phyloP scores from a whole-genome alignment of 495 filamentous ascomycete species.

The Xanthoparmelia taractica region DNA sequence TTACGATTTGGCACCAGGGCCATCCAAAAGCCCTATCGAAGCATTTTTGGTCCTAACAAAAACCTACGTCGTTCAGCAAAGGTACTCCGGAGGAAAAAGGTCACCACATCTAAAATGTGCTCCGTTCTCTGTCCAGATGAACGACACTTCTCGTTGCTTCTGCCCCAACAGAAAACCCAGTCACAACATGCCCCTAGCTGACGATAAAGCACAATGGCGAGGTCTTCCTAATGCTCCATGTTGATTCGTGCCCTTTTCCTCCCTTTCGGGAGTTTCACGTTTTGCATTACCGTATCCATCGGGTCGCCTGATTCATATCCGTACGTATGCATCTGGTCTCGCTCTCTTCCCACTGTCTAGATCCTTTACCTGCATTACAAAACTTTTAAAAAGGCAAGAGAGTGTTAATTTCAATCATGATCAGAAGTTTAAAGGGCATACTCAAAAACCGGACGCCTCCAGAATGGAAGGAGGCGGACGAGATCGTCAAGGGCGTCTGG shows the following conservation, averaged over 20 bases:
- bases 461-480: conserved; percentile 1
- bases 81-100: neutral
- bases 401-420: neutral
- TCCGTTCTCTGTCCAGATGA: neutral
- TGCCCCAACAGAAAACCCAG: neutral
- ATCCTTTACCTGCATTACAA: neutral
- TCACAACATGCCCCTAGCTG: neutral
- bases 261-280: neutral
- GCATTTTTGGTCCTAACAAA: neutral
- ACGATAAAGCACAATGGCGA: neutral
- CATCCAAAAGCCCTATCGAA: neutral
- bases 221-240: neutral
- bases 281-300: neutral
- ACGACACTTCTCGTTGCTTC: neutral
- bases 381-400: neutral
- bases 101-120: neutral
- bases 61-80: neutral
- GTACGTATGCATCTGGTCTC: neutral
- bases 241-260: neutral
- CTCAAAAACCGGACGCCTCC: neutral
- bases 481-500: neutral
- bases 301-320: neutral
- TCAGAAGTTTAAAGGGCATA: neutral
- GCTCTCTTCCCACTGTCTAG: neutral
- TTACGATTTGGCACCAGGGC: neutral